Percentiles rank a stretch among this genome's conserved stretches.
Conservation (phyloP, 2,329 filamentous ascomycete species). For the Cladosporium oxysporum region DNA sequence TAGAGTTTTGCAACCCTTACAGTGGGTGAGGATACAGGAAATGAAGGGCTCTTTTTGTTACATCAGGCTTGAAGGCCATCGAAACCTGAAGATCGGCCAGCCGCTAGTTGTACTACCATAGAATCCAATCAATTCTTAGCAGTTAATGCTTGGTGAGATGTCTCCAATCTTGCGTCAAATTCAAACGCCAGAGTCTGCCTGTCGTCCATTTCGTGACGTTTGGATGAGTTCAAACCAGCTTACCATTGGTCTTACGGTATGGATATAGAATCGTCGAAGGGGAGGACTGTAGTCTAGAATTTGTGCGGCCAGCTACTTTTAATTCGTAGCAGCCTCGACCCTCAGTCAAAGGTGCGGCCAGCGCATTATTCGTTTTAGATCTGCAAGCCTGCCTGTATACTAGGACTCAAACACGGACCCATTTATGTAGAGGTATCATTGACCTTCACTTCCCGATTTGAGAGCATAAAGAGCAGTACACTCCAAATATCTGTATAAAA, state of each 20-base stretch:
- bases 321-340: background rate
- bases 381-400: background rate
- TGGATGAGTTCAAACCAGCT: background rate
- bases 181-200: background rate
- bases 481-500: background rate
- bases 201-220: background rate
- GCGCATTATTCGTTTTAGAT: background rate
- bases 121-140: background rate
- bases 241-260: background rate
- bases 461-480: background rate
- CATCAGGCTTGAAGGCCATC: background rate
- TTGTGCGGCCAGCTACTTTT: background rate
- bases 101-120: conserved; percentile 1
- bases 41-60: no score
- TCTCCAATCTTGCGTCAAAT: background rate
- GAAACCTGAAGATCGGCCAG: conserved; percentile 5
- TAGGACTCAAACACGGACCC: background rate
- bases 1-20: no score
- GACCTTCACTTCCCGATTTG: background rate
- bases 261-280: background rate
- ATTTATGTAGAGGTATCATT: background rate
- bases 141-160: background rate
- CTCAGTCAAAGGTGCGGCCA: background rate
- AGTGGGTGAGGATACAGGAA: no score
- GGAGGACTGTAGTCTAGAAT: background rate